phyloP scores from a whole-genome alignment of 495 filamentous ascomycete species.

The Penicillium psychrofluorescens region DNA sequence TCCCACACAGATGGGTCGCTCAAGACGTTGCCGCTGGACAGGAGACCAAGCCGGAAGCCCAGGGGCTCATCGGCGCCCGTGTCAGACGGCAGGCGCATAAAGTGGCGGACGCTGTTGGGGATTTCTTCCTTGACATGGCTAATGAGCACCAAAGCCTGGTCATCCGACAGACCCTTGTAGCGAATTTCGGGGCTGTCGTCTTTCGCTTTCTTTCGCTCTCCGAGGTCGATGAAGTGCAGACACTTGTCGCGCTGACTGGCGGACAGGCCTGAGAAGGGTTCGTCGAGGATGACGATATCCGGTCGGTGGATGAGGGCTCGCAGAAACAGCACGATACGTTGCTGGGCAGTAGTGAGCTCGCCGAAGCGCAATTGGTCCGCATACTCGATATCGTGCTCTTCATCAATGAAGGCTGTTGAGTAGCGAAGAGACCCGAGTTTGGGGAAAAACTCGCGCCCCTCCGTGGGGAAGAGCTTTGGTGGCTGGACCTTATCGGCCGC shows the following conservation, averaged over 20 bases:
- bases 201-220: slow-evolving; percentile 25
- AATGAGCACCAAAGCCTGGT: slow-evolving; percentile 78
- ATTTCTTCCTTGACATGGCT: slow-evolving; percentile 90
- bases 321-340: slow-evolving; percentile 79
- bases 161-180: slow-evolving; percentile 38
- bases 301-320: slow-evolving; percentile 71
- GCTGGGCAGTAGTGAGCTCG: slow-evolving; percentile 66
- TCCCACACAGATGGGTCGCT: slow-evolving; percentile 21
- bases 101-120: slow-evolving; percentile 68
- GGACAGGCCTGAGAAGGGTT: slow-evolving; percentile 88
- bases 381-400: slow-evolving; percentile 49
- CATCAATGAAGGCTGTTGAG: slow-evolving; percentile 4
- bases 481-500: background rate
- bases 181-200: background rate
- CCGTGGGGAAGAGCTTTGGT: slow-evolving; percentile 2
- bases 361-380: slow-evolving; percentile 65
- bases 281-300: slow-evolving; percentile 86
- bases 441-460: slow-evolving; percentile 6
- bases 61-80: slow-evolving; percentile 34
- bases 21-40: slow-evolving; percentile 12
- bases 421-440: background rate
- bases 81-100: slow-evolving; percentile 63
- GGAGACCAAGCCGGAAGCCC: slow-evolving; percentile 29
- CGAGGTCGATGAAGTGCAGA: slow-evolving; percentile 62
- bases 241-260: slow-evolving; percentile 77